Conservation (phyloP, 441 rosid species). For the Erodium chrysanthum region DNA sequence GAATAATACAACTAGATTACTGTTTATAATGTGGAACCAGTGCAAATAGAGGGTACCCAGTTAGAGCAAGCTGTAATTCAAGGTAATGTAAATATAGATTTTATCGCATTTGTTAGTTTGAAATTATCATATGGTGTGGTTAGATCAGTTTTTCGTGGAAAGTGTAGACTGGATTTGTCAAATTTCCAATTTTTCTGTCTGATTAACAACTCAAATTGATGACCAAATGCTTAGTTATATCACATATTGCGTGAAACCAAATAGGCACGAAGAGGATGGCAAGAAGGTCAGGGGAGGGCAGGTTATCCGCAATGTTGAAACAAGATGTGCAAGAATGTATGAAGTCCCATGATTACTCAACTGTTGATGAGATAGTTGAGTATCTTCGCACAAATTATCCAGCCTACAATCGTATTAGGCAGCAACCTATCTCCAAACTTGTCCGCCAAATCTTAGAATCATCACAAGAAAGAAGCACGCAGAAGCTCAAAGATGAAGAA, state of each 20-base stretch:
- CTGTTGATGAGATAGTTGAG: conserved; percentile 44
- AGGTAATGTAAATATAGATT: too few relatives aligned
- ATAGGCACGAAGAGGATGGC: conserved; percentile 21
- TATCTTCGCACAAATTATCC: conserved; percentile 41
- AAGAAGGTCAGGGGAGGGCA: conserved; percentile 29
- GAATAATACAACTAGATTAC: too few relatives aligned
- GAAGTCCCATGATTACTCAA: conserved; percentile 26
- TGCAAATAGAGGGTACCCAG: too few relatives aligned
- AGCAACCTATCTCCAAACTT: conserved; percentile 30
- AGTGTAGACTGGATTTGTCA: too few relatives aligned
- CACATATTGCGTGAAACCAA: neutral
- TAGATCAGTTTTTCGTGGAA: too few relatives aligned
- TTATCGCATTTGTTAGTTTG: too few relatives aligned
- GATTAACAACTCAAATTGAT: too few relatives aligned
- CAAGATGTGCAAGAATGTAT: conserved; percentile 33
- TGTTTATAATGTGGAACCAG: too few relatives aligned
- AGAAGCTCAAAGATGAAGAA: conserved; percentile 15
- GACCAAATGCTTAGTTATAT: too few relatives aligned
- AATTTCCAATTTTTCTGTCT: too few relatives aligned
- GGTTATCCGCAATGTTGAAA: conserved; percentile 22
- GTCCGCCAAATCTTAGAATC: conserved; percentile 32
- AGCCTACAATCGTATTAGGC: conserved; percentile 36
- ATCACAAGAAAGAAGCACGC: conserved; percentile 2
- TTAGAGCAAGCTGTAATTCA: too few relatives aligned
- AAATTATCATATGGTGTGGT: too few relatives aligned